Percentiles rank a stretch among this genome's conserved stretches.
These are phyloP conservation scores for Kodamaea hsintzibuensis DNA, from an alignment of 805 yeast species.

Conservation along the genomic window DNA sequence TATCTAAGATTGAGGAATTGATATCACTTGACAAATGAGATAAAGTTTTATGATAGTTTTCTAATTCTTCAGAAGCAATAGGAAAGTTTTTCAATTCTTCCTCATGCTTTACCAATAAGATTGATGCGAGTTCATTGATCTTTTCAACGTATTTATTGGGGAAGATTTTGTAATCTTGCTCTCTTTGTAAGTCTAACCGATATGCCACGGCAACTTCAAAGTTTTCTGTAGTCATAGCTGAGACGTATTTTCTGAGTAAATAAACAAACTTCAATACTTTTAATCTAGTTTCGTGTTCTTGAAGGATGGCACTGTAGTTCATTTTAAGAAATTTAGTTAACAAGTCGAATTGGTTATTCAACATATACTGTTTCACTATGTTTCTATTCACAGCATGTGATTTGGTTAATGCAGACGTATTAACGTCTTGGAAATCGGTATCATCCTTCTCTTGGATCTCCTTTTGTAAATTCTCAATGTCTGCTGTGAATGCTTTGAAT, in stretches of 20 bases:
- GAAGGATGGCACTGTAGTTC: constrained; percentile 22
- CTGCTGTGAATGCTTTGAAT: constrained; percentile 32
- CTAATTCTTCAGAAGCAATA: constrained; percentile 19
- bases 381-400: constrained; percentile 38
- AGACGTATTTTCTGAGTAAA: constrained; percentile 23
- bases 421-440: constrained; percentile 2
- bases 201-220: constrained; percentile 19
- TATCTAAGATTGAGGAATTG: constrained; percentile 25
- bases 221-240: constrained; percentile 14
- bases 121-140: constrained; percentile 23
- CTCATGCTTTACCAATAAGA: constrained; percentile 23
- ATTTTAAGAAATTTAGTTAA: constrained; percentile 39
- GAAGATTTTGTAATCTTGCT: constrained; percentile 10
- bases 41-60: constrained; percentile 21
- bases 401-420: constrained; percentile 8
- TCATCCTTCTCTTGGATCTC: constrained; percentile 11
- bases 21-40: constrained; percentile 21
- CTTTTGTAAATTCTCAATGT: constrained; percentile 24
- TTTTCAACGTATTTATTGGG: neutral
- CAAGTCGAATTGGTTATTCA: constrained; percentile 45
- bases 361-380: constrained; percentile 39
- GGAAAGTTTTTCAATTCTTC: constrained; percentile 24
- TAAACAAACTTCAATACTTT: constrained; percentile 25
- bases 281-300: constrained; percentile 24
- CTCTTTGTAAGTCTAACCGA: constrained; percentile 20